Evolutionary conservation across 2,329 filamentous ascomycete genomes (phyloP), one percentile per base, ranked within the genome.

Genomic region (Aspergillus udagawae): DNA sequence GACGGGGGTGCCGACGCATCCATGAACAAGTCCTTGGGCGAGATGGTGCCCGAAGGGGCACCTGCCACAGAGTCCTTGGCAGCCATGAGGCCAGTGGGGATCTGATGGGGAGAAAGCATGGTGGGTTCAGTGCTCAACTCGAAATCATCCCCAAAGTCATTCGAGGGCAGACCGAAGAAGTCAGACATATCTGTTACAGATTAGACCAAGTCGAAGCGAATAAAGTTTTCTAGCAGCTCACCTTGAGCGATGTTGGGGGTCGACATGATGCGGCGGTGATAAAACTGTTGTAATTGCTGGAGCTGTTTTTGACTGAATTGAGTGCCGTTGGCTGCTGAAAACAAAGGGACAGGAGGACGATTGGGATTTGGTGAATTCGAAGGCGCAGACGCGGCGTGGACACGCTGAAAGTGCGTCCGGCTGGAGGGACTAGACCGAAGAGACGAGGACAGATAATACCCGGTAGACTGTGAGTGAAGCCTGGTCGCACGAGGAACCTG

Each of bases 1-100:
- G 92, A 96, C 69, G 90, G 90, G 29, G 92, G 92, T 41, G 91
- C 86, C 60, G 91, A 95, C 68, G 86, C 85, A 64, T 86, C 84
- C 66, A 92, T 80, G 64, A 88, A 77, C 63, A 96, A 80, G 68
- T 96, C 91, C 74, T 90, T 87, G 21, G 92, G 92, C 60, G 92
- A 96, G 60, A 96, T 84, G 45, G 92, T 96, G 66, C 82, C 84
- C 27, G 63, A 50, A 29, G 67, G 70, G 58, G 72, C 73, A 54
- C 56, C 59, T 41, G 67, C 66, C 59, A 68, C 65, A 49, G 76
- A 70, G 66, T 75, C 68, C 68, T 80, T 81, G 71, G 80, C 73
- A 44, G 77, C 67, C 57, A 76, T 77, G 70, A 81, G 79, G 57
- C 61, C 57, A 14, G 57, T 59, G n/a, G 60, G 58, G 51, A 63